Evolutionary conservation across 163 green algal genomes (phyloP).

Genomic region (Prototheca wickerhamii): DNA sequence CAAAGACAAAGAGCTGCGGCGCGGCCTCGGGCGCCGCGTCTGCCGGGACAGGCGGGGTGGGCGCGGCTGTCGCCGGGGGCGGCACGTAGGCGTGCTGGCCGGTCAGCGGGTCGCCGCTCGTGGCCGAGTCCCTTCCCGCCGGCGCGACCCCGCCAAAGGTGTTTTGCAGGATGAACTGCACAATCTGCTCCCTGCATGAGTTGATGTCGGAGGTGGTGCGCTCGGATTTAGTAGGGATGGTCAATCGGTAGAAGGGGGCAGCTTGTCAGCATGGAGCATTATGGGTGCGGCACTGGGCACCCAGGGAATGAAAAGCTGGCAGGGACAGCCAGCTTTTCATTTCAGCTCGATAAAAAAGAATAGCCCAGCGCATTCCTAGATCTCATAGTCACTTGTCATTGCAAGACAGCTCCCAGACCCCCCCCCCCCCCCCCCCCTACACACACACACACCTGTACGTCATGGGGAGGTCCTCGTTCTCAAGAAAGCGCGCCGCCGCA

Average conservation of each 20-base stretch:
- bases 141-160: conserved; percentile 25
- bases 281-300: too few species aligned
- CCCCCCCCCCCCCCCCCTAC: too few species aligned
- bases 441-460: conserved; percentile 42
- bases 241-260: too few species aligned
- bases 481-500: conserved; percentile 79
- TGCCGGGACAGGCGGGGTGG: too few species aligned
- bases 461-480: conserved; percentile 65
- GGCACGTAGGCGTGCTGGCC: conserved; percentile 28
- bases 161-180: conserved; percentile 84
- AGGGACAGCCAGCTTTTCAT: neutral
- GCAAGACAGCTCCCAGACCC: neutral
- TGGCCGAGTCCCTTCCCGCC: conserved; percentile 17
- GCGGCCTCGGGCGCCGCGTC: neutral
- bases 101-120: conserved; percentile 34
- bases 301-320: too few species aligned
- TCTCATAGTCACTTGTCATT: neutral
- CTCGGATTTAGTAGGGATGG: too few species aligned
- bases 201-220: too few species aligned
- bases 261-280: too few species aligned
- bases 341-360: neutral
- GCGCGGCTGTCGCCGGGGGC: conserved; percentile 4
- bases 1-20: neutral
- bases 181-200: conserved; percentile 63
- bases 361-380: neutral